Percentiles rank a stretch among this genome's conserved stretches.
Evolutionary conservation across 2,329 filamentous ascomycete species (phyloP).

Genomic region (Xylaria hypoxylon): DNA sequence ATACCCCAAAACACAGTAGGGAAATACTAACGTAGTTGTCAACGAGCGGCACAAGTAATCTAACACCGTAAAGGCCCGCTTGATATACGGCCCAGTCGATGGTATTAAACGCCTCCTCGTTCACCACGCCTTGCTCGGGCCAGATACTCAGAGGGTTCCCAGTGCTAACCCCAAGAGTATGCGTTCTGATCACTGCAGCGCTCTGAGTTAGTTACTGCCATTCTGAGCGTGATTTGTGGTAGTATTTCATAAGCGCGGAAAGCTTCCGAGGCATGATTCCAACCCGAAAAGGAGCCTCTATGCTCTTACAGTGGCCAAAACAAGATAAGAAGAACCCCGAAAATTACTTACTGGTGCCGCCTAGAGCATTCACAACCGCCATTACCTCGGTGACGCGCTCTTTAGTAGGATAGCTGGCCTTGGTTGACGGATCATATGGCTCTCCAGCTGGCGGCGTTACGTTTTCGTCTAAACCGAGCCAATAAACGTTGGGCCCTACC

Average conservation of each 20-base stretch:
- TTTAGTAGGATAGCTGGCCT: slow-evolving; percentile 60
- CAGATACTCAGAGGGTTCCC: slow-evolving; percentile 62
- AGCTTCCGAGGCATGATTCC: not conserved
- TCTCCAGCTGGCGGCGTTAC: slow-evolving; percentile 57
- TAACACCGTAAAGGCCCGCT: slow-evolving; percentile 58
- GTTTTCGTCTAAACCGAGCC: slow-evolving; percentile 64
- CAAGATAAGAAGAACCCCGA: not conserved
- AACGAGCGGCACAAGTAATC: slow-evolving; percentile 58
- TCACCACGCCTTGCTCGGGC: slow-evolving; percentile 55
- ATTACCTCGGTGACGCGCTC: slow-evolving; percentile 60
- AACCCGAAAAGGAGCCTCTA: too few relatives aligned
- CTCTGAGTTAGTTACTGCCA: not conserved
- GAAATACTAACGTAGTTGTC: slow-evolving; percentile 58
- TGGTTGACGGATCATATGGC: slow-evolving; percentile 58
- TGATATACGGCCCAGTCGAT: slow-evolving; percentile 63
- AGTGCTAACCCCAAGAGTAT: slow-evolving; percentile 60
- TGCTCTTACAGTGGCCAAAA: not conserved
- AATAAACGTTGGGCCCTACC: slow-evolving; percentile 63
- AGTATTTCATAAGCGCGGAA: too few relatives aligned
- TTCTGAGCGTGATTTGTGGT: not conserved
- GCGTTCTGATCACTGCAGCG: slow-evolving; percentile 53
- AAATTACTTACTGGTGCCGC: slow-evolving; percentile 51
- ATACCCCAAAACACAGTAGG: not conserved
- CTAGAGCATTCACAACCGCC: slow-evolving; percentile 58
- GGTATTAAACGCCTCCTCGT: slow-evolving; percentile 57